These are phyloP conservation scores for Diaporthe ampelina DNA, from an alignment of 2,329 filamentous ascomycete species.

Conservation along the genomic window DNA sequence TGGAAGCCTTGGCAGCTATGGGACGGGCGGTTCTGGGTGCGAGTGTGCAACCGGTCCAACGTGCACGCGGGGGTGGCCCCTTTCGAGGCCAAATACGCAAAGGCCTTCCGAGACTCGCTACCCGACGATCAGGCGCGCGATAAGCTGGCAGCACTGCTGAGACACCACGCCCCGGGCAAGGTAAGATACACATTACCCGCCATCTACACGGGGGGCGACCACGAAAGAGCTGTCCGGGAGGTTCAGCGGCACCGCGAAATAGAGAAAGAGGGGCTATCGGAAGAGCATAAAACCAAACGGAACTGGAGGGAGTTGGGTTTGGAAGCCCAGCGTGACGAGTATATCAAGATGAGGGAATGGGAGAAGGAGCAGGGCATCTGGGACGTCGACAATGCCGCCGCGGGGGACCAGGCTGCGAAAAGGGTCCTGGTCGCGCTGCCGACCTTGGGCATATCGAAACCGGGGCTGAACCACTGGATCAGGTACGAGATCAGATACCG, in stretches of 20 bases:
- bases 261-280: constrained; percentile 28
- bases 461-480: constrained; percentile 63
- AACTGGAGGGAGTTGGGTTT: constrained; percentile 17
- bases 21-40: constrained; percentile 75
- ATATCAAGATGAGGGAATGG: neutral
- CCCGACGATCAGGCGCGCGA: constrained; percentile 46
- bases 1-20: constrained; percentile 59
- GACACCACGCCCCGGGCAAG: constrained; percentile 67
- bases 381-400: neutral
- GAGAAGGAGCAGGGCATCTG: neutral
- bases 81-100: constrained; percentile 58
- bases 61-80: constrained; percentile 61
- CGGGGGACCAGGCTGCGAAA: constrained; percentile 37
- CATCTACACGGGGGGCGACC: constrained; percentile 61
- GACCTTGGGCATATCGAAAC: constrained; percentile 63
- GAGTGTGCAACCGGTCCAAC: constrained; percentile 59
- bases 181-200: constrained; percentile 69
- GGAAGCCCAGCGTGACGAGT: constrained; percentile 5
- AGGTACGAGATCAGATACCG: constrained; percentile 65
- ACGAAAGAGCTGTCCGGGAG: constrained; percentile 45
- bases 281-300: constrained; percentile 8
- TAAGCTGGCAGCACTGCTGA: constrained; percentile 60
- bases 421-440: constrained; percentile 66
- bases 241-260: constrained; percentile 43
- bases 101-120: constrained; percentile 63